Evolutionary conservation across 192 early-diverging fungal species (phyloP), one percentile per base, ranked within the genome.

Genomic region (Ambispora gerdemannii): DNA sequence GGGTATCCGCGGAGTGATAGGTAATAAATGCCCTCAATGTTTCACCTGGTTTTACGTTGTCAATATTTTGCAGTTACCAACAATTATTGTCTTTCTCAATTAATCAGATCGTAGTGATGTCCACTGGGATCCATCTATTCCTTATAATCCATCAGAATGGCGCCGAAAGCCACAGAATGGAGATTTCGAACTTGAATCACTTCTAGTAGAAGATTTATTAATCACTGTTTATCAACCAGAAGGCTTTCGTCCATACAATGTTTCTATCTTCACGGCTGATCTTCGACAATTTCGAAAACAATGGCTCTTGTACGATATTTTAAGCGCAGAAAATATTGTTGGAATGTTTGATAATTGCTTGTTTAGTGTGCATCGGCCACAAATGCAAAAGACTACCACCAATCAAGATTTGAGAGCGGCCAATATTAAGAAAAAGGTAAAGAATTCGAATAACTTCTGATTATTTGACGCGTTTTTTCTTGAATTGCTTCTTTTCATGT

Each of bases 271-370:
- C 75, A 86, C 87, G 20, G 93, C 92, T 10, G 88, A 88, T 58
- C 75, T 97, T 63, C 91, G 92, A 2, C 78, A 78, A 20, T 90
- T 98, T 52, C 81, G 96, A 28, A 89, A 93, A 74, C 94, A 95
- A 74, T 98, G 94, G 93, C 73, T 98, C 22, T 83, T 94, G 35
- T 94, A 92, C 71, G 96, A 98, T 73, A 74, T 93, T 25, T 78
- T 98, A 64, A 87, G 89, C 61, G 96, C 96, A 10, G 89, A 91
- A 56, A 87, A 86, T 3, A 89, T 95, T 66, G 89, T 94, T 6
- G 96, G 96, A 8, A 91, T 90, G 77, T 95, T 95, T 73, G 95
- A 97, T 72, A 92, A 95, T 72, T 96, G 94, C 71, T 76, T 97
- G 67, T 98, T 98, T 70, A 93, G 89, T 63, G 88, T 97, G 20